These are phyloP conservation scores for Aureobasidium pullulans DNA, from an alignment of 2,329 filamentous ascomycete species.

Conservation along the genomic window DNA sequence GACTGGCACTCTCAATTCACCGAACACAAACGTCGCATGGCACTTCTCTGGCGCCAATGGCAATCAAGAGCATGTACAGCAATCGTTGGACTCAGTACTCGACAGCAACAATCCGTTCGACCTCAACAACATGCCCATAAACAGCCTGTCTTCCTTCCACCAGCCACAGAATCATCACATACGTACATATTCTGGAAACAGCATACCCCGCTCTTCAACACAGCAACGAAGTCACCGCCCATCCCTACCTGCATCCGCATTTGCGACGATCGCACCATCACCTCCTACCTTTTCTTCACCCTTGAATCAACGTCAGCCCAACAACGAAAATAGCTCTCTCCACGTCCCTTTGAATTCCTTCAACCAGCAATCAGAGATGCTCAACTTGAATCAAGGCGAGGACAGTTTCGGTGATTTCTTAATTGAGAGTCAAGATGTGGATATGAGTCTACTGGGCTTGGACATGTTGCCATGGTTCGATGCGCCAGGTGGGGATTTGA, in stretches of 20 bases:
- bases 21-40: constrained; percentile 73
- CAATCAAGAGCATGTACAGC: constrained; percentile 18
- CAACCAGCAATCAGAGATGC: not conserved
- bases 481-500: not conserved
- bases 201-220: not conserved
- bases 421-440: constrained; percentile 70
- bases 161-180: not conserved
- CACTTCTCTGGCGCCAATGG: constrained; percentile 59
- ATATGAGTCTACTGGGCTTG: constrained; percentile 60
- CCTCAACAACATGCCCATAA: constrained; percentile 3
- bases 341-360: not conserved
- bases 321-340: not conserved
- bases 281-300: not conserved
- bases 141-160: not conserved
- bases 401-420: constrained; percentile 48
- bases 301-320: not conserved
- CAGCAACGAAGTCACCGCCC: not conserved
- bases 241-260: not conserved
- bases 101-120: constrained; percentile 1
- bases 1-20: constrained; percentile 80
- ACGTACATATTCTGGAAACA: constrained; percentile 13
- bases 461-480: constrained; percentile 72
- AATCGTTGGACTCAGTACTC: constrained; percentile 18
- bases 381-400: constrained; percentile 13
- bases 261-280: not conserved